Conservation (phyloP, 768 basidiomycete species). For the Trametes villosa region DNA sequence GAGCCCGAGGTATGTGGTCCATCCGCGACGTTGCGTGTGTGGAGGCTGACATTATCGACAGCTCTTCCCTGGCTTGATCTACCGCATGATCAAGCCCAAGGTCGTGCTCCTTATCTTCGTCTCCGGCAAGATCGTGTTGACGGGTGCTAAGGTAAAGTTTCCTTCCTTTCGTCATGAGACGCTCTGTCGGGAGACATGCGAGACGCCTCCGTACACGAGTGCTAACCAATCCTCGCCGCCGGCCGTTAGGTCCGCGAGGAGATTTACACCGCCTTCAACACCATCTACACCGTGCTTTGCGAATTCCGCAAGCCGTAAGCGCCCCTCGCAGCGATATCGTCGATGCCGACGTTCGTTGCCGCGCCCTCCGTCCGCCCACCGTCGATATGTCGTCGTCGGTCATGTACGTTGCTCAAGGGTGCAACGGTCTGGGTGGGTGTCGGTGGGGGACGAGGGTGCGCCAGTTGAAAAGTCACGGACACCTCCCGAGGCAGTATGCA, state of each 20-base stretch:
- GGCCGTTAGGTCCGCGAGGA: slow-evolving; percentile 91
- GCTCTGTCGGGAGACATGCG: slow-evolving; percentile 1
- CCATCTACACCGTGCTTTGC: slow-evolving; percentile 97
- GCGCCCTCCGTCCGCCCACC: slow-evolving; percentile 14
- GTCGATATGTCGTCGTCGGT: slow-evolving; percentile 9
- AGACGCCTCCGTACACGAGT: neutral
- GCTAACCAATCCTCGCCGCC: slow-evolving; percentile 29
- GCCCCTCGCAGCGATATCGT: slow-evolving; percentile 2
- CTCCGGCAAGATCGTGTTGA: slow-evolving; percentile 98
- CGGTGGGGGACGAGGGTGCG: slow-evolving; percentile 14
- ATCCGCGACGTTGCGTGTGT: neutral
- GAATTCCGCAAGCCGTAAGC: slow-evolving; percentile 87
- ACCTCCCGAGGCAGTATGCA: slow-evolving; percentile 30
- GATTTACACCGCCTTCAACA: slow-evolving; percentile 99
- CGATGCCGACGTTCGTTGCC: slow-evolving; percentile 3
- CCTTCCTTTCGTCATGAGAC: slow-evolving; percentile 32
- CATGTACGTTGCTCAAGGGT: slow-evolving; percentile 14
- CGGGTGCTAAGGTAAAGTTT: slow-evolving; percentile 90
- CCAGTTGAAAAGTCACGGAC: slow-evolving; percentile 30
- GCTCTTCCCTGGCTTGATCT: slow-evolving; percentile 99
- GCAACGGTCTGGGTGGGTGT: slow-evolving; percentile 17
- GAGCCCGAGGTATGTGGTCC: slow-evolving; percentile 86
- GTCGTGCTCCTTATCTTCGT: slow-evolving; percentile 99
- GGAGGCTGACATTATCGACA: slow-evolving; percentile 36
- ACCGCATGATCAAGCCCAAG: slow-evolving; percentile 99